These are phyloP conservation scores for Quercus dentata DNA, from an alignment of 306 rosid species.

Conservation along the genomic window DNA sequence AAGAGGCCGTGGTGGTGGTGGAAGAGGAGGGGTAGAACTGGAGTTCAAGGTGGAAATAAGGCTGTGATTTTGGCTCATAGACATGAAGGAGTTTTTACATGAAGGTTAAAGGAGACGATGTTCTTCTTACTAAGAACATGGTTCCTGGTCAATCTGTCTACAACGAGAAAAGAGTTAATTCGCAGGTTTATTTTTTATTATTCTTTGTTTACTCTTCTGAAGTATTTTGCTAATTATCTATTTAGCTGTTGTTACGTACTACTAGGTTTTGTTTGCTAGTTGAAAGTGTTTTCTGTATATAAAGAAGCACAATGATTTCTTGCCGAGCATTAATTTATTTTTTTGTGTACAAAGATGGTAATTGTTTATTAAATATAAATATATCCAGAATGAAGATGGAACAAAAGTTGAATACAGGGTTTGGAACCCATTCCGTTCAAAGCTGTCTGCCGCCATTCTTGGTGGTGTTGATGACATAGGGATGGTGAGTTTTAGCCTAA, in stretches of 20 bases:
- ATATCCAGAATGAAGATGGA: slow-evolving; percentile 26
- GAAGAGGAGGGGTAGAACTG: no score
- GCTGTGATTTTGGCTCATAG: slow-evolving; percentile 39
- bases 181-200: slow-evolving; percentile 38
- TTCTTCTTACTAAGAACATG: slow-evolving; percentile 82
- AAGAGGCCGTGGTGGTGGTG: no score
- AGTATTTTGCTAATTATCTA: no score
- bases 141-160: slow-evolving; percentile 92
- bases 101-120: slow-evolving; percentile 77
- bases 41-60: no score
- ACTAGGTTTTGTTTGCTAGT: no score
- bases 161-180: slow-evolving; percentile 75
- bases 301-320: no score
- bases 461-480: slow-evolving; percentile 86
- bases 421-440: slow-evolving; percentile 96
- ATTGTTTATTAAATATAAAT: neutral
- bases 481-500: slow-evolving; percentile 41
- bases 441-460: slow-evolving; percentile 87
- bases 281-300: no score
- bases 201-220: no score
- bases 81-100: slow-evolving; percentile 87
- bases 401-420: slow-evolving; percentile 54
- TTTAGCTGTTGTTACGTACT: no score
- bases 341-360: neutral
- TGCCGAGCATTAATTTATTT: neutral